Conservation (phyloP, 306 rosid species). For the Prosopis cineraria region DNA sequence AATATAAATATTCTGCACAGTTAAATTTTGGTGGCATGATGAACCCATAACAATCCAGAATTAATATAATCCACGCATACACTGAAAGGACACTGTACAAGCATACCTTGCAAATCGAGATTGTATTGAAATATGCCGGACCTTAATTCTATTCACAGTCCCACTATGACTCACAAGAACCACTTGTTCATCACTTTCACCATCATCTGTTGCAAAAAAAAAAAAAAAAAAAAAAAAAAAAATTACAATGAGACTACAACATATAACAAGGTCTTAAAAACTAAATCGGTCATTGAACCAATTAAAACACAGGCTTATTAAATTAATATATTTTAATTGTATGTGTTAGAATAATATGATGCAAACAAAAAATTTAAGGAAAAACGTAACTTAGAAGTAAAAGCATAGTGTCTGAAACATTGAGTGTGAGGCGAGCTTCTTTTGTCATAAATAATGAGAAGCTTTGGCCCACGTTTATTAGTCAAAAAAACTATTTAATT, state of each 20-base stretch:
- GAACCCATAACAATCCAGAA: neutral
- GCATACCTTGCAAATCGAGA: slow-evolving; percentile 93
- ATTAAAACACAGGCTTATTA: too few species aligned
- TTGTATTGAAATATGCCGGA: slow-evolving; percentile 92
- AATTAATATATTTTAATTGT: too few species aligned
- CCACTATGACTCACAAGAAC: slow-evolving; percentile 98
- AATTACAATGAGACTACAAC: neutral
- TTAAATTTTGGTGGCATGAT: neutral
- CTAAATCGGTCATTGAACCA: too few species aligned
- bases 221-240: slow-evolving; percentile 18
- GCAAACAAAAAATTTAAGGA: too few species aligned
- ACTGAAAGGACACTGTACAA: neutral
- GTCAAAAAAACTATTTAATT: too few species aligned
- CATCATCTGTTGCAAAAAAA: slow-evolving; percentile 69
- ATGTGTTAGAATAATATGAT: too few species aligned
- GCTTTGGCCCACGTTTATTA: too few species aligned
- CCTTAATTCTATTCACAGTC: slow-evolving; percentile 93
- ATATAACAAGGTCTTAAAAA: too few species aligned
- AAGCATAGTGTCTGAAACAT: too few species aligned
- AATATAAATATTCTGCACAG: neutral
- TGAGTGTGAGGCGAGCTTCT: too few species aligned
- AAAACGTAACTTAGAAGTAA: too few species aligned
- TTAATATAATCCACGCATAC: slow-evolving; percentile 11
- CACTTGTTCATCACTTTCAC: slow-evolving; percentile 98
- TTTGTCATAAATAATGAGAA: too few species aligned